phyloP scores from a whole-genome alignment of 306 rosid species.

The Lathyrus oleraceus region DNA sequence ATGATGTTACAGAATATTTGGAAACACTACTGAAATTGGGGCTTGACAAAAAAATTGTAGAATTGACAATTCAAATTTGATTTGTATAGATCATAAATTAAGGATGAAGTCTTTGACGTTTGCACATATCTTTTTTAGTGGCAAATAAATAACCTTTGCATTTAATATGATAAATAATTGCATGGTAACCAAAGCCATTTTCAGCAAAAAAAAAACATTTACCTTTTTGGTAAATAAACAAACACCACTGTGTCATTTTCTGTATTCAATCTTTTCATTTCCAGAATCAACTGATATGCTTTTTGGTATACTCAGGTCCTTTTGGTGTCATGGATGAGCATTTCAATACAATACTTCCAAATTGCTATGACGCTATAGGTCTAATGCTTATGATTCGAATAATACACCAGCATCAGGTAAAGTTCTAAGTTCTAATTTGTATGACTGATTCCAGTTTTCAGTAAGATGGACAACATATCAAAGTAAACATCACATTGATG shows the following conservation, averaged over 20 bases:
- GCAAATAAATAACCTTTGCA: neutral
- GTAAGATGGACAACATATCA: slow-evolving; percentile 13
- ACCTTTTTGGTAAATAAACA: slow-evolving; percentile 15
- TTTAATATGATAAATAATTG: neutral
- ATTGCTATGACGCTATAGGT: slow-evolving; percentile 91
- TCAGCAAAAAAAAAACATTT: neutral
- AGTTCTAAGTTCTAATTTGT: slow-evolving; percentile 7
- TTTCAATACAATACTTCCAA: slow-evolving; percentile 71
- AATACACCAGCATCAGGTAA: slow-evolving; percentile 89
- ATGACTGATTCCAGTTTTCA: slow-evolving; percentile 12
- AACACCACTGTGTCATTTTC: neutral
- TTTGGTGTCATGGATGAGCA: slow-evolving; percentile 88
- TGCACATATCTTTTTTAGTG: neutral
- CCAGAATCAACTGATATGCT: slow-evolving; percentile 23
- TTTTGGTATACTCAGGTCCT: slow-evolving; percentile 63
- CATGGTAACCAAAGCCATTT: neutral
- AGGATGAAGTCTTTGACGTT: neutral
- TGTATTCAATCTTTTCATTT: slow-evolving; percentile 16
- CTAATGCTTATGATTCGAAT: slow-evolving; percentile 92
- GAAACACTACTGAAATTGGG: slow-evolving; percentile 11
- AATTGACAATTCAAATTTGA: neutral
- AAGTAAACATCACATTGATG: slow-evolving; percentile 29
- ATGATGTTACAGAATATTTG: slow-evolving; percentile 3
- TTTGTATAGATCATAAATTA: slow-evolving; percentile 11
- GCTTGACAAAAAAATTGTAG: slow-evolving; percentile 5